A percentile compares a stretch with the other conserved stretches of the same genome.
These are phyloP conservation scores for Neurospora sp. DNA, from an alignment of 495 filamentous ascomycete genomes.

Conservation along the genomic window DNA sequence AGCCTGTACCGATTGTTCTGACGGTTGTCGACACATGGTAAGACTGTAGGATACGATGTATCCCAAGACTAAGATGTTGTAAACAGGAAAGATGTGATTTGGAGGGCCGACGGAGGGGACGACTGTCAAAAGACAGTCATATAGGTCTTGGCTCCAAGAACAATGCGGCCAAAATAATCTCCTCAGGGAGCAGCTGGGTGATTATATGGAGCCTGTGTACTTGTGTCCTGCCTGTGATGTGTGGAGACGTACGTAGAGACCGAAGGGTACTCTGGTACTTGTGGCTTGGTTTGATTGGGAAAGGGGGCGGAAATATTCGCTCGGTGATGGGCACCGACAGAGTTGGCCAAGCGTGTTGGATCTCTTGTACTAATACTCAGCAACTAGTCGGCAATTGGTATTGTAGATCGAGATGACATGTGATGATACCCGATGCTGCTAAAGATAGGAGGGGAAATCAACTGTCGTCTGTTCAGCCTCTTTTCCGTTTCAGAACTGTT, in stretches of 20 bases:
- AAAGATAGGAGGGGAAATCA: not conserved
- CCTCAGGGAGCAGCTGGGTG: not conserved
- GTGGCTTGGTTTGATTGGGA: not conserved
- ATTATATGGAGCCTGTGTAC: not conserved
- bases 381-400: not conserved
- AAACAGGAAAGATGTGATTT: not conserved
- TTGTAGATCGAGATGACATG: not conserved
- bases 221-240: not conserved
- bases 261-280: not conserved
- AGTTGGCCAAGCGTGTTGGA: not conserved
- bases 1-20: conserved; percentile 21
- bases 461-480: not conserved
- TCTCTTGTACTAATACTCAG: not conserved
- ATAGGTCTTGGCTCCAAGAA: not conserved
- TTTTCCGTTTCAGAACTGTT: not conserved
- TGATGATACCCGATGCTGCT: not conserved
- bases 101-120: not conserved
- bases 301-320: not conserved
- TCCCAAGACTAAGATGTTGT: not conserved
- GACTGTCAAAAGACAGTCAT: not conserved
- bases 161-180: not conserved
- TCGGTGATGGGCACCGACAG: not conserved
- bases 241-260: not conserved
- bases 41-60: not conserved
- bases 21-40: conserved; percentile 28